Evolutionary conservation across 495 filamentous ascomycete species (phyloP).

Genomic region (Penicillium alfredii): DNA sequence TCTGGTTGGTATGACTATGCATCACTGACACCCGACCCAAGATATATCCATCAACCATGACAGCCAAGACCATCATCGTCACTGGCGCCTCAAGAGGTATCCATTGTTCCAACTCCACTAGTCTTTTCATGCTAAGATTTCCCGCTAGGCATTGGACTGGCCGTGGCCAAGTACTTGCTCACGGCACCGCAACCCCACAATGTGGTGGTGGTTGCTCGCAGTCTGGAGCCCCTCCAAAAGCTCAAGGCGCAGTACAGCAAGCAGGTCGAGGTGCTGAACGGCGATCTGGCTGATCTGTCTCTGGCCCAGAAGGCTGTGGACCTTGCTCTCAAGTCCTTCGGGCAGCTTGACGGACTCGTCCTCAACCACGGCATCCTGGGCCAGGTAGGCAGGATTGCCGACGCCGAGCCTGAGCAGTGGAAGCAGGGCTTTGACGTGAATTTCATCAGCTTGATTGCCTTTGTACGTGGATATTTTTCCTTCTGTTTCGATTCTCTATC

Average conservation of each 20-base stretch:
- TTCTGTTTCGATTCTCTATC: no score
- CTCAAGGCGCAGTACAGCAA: constrained; percentile 58
- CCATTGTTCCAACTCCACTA: neutral
- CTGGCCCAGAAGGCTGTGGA: constrained; percentile 57
- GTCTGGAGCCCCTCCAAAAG: constrained; percentile 54
- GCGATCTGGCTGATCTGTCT: constrained; percentile 65
- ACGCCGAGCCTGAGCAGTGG: constrained; percentile 65
- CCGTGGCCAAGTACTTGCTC: constrained; percentile 68
- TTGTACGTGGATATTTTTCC: no score
- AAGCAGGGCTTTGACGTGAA: constrained; percentile 73
- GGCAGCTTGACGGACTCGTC: constrained; percentile 72
- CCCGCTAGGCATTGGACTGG: constrained; percentile 69
- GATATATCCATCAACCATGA: constrained; percentile 21
- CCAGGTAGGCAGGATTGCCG: constrained; percentile 66
- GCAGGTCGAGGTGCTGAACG: constrained; percentile 65
- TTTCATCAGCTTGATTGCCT: constrained; percentile 69
- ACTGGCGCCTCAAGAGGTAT: constrained; percentile 59
- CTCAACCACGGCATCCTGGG: constrained; percentile 81
- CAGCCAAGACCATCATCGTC: constrained; percentile 54
- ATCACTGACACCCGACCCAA: neutral
- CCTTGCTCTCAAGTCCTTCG: constrained; percentile 57
- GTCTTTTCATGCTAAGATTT: constrained; percentile 2
- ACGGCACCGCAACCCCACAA: constrained; percentile 52
- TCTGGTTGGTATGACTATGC: neutral
- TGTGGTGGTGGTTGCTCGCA: constrained; percentile 72